Evolutionary conservation across 345 rosid genomes (phyloP), one percentile per base, ranked within the genome.

Genomic region (Aegle marmelos): DNA sequence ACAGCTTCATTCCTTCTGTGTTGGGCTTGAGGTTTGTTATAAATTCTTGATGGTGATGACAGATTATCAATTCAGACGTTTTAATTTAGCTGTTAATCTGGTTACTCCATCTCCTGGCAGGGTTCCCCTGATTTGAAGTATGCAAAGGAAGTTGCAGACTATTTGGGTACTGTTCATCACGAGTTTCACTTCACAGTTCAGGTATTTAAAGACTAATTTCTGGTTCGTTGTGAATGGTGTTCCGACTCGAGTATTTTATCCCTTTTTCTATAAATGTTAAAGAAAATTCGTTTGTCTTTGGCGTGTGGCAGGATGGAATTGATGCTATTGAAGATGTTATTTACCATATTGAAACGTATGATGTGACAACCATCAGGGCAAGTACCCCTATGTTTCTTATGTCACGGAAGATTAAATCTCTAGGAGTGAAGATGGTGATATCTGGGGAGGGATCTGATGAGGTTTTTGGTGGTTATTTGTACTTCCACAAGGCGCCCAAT

Each of bases 391-490:
- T 95, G 98, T 95, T 95, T 66, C 91, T 93, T 14, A 90, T 95
- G 96, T 80, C 98, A 1, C 80, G 99, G 9, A 95, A 93, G 91
- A 95, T 95, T 39, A 95, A 95, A 87, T 88, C 99, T 7, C 87
- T 92, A 6, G 98, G 99, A 25, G 97, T 95, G 34, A 95, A 95
- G 90, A 93, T 93, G 99, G 99, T 95, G 78, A 84, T 95, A 56
- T 95, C 99, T n/a, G 97, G 97, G 60, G 99, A 95, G 82, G 99
- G 98, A 25, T 85, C 98, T 1, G 98, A 95, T 70, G 99, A 95
- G 88, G 79, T 95, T 41, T 92, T 95, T 62, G 99, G 99, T 69
- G 99, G 99, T 9, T 96, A 96, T 87, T 78, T 96, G 69, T 96
- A 94, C 77, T 94, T 96, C 86, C 99, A 96, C 81, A 96, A 96